phyloP scores from a whole-genome alignment of 371 early-diverging fungal genomes.

The Chytridium lagenaria region DNA sequence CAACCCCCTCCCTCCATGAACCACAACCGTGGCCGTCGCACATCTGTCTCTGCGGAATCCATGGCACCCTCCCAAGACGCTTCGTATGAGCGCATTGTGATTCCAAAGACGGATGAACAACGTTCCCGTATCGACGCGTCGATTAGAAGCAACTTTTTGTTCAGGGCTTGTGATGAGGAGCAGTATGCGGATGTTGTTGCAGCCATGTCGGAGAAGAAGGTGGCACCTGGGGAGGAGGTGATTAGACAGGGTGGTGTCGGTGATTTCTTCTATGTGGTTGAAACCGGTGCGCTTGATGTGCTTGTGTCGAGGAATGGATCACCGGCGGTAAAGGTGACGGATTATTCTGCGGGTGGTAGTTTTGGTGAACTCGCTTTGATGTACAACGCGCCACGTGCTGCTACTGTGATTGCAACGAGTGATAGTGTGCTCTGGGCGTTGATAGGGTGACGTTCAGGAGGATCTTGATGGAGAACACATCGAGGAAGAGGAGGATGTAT shows the following conservation, averaged over 20 bases:
- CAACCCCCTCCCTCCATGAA: slow-evolving; percentile 41
- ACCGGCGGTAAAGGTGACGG: slow-evolving; percentile 71
- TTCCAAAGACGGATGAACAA: slow-evolving; percentile 88
- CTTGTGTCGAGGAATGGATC: slow-evolving; percentile 66
- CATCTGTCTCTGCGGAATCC: slow-evolving; percentile 95
- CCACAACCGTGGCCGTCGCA: slow-evolving; percentile 79
- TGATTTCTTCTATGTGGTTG: slow-evolving; percentile 97
- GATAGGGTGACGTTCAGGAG: slow-evolving; percentile 95
- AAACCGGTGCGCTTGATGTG: slow-evolving; percentile 93
- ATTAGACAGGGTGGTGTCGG: slow-evolving; percentile 97
- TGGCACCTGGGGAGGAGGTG: slow-evolving; percentile 74
- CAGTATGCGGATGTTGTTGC: slow-evolving; percentile 93
- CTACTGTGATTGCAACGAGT: slow-evolving; percentile 88
- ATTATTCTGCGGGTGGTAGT: slow-evolving; percentile 82
- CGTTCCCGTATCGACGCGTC: slow-evolving; percentile 79
- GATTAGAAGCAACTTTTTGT: slow-evolving; percentile 89
- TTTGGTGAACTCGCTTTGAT: slow-evolving; percentile 98
- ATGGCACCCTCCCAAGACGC: slow-evolving; percentile 88
- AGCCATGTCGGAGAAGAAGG: slow-evolving; percentile 93
- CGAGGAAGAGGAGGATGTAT: slow-evolving; percentile 90
- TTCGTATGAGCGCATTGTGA: slow-evolving; percentile 79
- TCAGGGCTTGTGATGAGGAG: slow-evolving; percentile 93
- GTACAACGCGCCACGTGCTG: slow-evolving; percentile 96
- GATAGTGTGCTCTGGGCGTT: slow-evolving; percentile 93
- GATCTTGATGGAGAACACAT: slow-evolving; percentile 93